These are phyloP conservation scores for Lachnellula arida DNA, from an alignment of 2,329 filamentous ascomycete species.

Conservation along the genomic window DNA sequence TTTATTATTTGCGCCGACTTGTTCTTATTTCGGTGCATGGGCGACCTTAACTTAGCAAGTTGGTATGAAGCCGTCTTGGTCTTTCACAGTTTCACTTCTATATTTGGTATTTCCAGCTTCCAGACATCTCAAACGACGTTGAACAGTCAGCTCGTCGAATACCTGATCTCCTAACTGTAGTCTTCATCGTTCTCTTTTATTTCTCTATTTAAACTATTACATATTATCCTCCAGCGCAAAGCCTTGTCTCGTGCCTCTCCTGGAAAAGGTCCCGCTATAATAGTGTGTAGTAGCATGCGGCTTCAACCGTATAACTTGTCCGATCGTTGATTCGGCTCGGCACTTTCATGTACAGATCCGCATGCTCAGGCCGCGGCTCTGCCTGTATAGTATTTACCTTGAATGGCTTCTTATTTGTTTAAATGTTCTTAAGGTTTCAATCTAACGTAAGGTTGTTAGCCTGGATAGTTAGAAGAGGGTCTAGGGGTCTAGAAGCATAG, in stretches of 20 bases:
- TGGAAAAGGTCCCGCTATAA: background rate
- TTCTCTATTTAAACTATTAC: too few species aligned
- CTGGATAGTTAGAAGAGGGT: too few species aligned
- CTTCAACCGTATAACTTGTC: constrained; percentile 15
- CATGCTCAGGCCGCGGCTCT: background rate
- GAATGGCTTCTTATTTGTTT: background rate
- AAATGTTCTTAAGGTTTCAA: too few species aligned
- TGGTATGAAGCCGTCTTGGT: background rate
- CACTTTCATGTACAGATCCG: constrained; percentile 11
- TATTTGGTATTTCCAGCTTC: too few species aligned
- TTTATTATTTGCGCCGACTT: background rate
- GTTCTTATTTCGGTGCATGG: background rate
- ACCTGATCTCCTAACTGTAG: background rate
- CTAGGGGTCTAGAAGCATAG: too few species aligned
- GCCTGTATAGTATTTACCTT: background rate
- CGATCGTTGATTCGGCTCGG: constrained; percentile 6
- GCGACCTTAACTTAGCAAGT: background rate
- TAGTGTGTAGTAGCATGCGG: constrained; percentile 11
- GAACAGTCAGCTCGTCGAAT: background rate
- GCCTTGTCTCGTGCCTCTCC: constrained; percentile 17
- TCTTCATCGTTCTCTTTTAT: too few species aligned
- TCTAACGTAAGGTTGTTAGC: too few species aligned
- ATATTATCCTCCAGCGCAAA: background rate
- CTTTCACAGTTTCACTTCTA: too few species aligned
- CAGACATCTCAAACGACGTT: too few species aligned